Evolutionary conservation across 2,329 filamentous ascomycete genomes (phyloP).

Genomic region (Beauveria medogensis): DNA sequence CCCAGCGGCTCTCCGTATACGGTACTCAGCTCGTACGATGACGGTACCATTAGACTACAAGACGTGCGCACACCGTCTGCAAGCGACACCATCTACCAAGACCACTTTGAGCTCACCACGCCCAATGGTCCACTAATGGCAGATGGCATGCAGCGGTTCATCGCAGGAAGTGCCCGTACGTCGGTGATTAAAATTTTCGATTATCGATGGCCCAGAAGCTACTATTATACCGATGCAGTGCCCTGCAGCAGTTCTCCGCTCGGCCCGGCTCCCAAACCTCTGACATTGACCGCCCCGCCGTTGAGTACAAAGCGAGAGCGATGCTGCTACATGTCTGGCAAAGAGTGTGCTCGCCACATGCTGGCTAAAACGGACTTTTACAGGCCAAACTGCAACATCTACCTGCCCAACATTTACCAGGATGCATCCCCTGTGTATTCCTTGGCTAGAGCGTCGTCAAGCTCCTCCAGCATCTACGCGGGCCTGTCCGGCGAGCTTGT

Average conservation of each 20-base stretch:
- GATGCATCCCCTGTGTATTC: slow-evolving; percentile 26
- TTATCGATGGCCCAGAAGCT: slow-evolving; percentile 37
- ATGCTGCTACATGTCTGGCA: slow-evolving; percentile 25
- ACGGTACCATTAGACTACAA: slow-evolving; percentile 28
- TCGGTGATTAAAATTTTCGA: slow-evolving; percentile 37
- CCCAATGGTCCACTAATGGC: slow-evolving; percentile 31
- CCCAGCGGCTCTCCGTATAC: slow-evolving; percentile 23
- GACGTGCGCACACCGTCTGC: slow-evolving; percentile 35
- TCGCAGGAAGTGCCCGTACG: slow-evolving; percentile 31
- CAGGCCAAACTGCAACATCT: slow-evolving; percentile 35
- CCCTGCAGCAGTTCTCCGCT: slow-evolving; percentile 28
- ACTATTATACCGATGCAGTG: slow-evolving; percentile 34
- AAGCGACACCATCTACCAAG: slow-evolving; percentile 35
- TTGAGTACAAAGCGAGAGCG: slow-evolving; percentile 10
- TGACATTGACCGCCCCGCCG: slow-evolving; percentile 15
- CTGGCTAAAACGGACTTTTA: slow-evolving; percentile 31
- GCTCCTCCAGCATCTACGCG: slow-evolving; percentile 34
- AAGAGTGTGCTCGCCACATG: slow-evolving; percentile 33
- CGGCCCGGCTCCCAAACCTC: slow-evolving; percentile 27
- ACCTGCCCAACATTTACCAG: slow-evolving; percentile 22
- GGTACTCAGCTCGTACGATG: slow-evolving; percentile 36
- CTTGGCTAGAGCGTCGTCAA: slow-evolving; percentile 30
- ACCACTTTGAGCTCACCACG: slow-evolving; percentile 34
- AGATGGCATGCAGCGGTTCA: slow-evolving; percentile 33
- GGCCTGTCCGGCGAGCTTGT: slow-evolving; percentile 34